A percentile compares a stretch with the other conserved stretches of the same genome.
Conservation (phyloP, 225 moss, liverwort and hornwort species). For the Climacium dendroides region DNA sequence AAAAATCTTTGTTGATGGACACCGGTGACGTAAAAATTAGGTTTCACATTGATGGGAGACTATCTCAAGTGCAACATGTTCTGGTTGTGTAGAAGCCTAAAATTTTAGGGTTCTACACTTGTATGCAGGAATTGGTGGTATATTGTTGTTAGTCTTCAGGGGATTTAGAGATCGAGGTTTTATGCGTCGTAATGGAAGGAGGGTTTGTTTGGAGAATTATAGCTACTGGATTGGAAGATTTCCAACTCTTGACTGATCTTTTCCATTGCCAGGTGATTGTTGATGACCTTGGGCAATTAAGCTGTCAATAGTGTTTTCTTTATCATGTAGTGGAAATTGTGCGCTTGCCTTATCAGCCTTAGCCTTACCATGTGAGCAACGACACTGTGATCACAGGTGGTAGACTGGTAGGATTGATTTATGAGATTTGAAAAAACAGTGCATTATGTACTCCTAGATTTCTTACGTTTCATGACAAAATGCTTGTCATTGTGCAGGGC, state of each 20-base stretch:
- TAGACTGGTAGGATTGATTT: not conserved
- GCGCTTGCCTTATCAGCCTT: not conserved
- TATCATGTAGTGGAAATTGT: not conserved
- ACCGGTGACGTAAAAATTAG: not conserved
- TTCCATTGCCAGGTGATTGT: not conserved
- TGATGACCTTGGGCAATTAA: not conserved
- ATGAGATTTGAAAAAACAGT: not conserved
- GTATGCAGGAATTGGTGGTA: not conserved
- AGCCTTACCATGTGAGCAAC: not conserved
- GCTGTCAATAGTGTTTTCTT: not conserved
- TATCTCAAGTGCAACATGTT: not conserved
- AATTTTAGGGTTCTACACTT: not conserved
- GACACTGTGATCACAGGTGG: not conserved
- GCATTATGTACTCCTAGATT: not conserved
- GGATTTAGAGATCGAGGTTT: not conserved
- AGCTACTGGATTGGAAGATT: not conserved
- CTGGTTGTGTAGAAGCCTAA: too few relatives aligned
- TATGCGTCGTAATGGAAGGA: not conserved
- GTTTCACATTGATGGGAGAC: not conserved
- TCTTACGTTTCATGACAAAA: not conserved
- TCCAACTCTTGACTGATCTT: not conserved
- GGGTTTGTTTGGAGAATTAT: not conserved
- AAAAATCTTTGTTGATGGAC: not conserved
- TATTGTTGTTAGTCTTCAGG: not conserved
- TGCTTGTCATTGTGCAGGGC: conserved; percentile 28